A percentile compares a stretch with the other conserved stretches of the same genome.
phyloP scores from a whole-genome alignment of 139 green algal genomes.

The Chlorella sp. region DNA sequence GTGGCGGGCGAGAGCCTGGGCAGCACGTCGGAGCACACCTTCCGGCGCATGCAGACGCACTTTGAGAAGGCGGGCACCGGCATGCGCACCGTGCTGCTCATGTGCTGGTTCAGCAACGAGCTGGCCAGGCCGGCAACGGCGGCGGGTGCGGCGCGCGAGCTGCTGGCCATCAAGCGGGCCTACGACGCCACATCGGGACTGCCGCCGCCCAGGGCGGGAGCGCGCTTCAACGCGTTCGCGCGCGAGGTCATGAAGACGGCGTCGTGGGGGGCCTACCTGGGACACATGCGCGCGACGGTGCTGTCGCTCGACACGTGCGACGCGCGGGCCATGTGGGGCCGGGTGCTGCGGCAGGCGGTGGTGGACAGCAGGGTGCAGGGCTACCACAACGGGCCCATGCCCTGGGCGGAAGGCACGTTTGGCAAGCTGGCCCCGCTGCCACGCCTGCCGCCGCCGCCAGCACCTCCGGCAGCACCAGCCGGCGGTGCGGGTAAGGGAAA shows the following conservation, averaged over 20 bases:
- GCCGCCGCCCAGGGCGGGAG: too few relatives aligned
- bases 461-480: not conserved
- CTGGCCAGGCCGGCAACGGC: not conserved
- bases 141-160: not conserved
- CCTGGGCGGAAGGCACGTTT: not conserved
- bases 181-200: not conserved
- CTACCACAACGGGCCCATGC: not conserved
- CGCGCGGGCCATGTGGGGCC: not conserved
- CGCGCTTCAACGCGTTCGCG: not conserved
- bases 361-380: not conserved
- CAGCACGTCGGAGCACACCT: not conserved
- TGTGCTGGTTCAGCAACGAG: not conserved
- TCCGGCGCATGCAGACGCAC: not conserved
- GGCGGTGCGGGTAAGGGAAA: too few relatives aligned
- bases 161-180: not conserved
- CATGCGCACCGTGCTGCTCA: not conserved
- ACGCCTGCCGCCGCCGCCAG: not conserved
- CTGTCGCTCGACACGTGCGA: not conserved
- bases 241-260: not conserved
- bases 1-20: not conserved
- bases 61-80: not conserved
- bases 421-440: not conserved
- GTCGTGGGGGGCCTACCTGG: not conserved
- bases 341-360: not conserved
- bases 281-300: not conserved